Base-by-base conservation (phyloP, 768 basidiomycete genomes). In the Tubosaeta sp. region DNA sequence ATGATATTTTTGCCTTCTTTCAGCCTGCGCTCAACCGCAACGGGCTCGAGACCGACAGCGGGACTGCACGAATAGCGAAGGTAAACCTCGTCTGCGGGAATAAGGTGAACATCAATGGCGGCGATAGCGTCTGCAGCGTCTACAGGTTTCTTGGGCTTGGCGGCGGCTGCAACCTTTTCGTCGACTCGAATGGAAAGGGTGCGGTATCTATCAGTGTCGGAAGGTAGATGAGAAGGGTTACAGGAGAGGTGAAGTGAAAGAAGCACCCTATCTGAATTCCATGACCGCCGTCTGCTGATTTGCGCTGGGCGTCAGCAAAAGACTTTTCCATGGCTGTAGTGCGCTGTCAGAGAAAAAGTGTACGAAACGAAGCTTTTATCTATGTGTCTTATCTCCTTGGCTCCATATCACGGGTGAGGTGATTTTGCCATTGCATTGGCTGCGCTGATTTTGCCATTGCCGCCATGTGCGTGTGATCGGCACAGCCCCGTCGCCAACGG, bases 31-130 rank as follows among this genome's bases (percentile, higher is more conserved):
- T 69, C 64, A 25, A 78, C 72, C 10, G 77, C 75, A 19, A 66
- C 69, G 1, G 55, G 21, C 53, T 82, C 81, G n/a, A 82, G 73
- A 13, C 81, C 80, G 30, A 71, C 59, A 6, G 64, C 60, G 6
- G 72, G 70, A 29, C 70, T 73, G 31, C 69, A 74, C 3, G 72
- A 75, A 41, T 78, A 72, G 24, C 77, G 71, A 29, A 69, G 66
- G 46, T 69, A 73, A 27, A 77, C 71, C 0, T 79, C 71, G 14
- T 78, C 71, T 0, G 65, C 43, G 0, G 69, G 22, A 14, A 80
- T 57, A 32, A 66, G 65, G 55, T 82, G 81, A 49, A 75, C 76
- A 46, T 82, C 78, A 50, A 82, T 74, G 18, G 70, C 57, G 22
- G 72, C 63, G 59, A 79, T 70, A 48, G 68, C 69, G 52, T 70